Evolutionary conservation across 2,329 filamentous ascomycete genomes (phyloP), one percentile per base, ranked within the genome.

Genomic region (Diaporthe amygdali): DNA sequence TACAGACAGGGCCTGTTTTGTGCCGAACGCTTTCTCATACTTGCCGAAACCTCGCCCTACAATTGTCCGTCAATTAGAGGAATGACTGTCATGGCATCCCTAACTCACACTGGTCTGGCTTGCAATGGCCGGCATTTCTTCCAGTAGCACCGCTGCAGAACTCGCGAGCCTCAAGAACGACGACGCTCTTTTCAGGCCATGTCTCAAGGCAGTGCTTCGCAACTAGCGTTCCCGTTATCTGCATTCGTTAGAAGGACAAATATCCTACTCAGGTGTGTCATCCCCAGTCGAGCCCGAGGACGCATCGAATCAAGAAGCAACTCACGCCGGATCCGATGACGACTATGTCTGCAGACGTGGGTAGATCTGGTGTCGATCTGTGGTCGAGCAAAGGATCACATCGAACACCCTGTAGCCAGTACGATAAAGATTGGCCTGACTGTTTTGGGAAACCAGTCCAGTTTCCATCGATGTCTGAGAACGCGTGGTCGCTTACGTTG

Each of bases 91-190:
- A 22, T 5, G 2, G 8, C 2, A 5, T 0, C 4, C 10, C 9
- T 15, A 7, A 2, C 59, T 47, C 0, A 63, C 64, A 68, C 34
- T 68, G 66, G 6, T 68, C 66, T 27, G 66, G 66, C 22, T 68
- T 68, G 51, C 59, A 63, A 14, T 63, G 59, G 6, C 59, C 59
- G 4, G 68, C 68, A 49, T 70, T 70, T 2, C 73, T 34, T 5
- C 73, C 73, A 34, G 73, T 74, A 5, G 73, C 73, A n/a, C 73
- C 71, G 7, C 56, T 67, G 27, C 73, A 74, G 49, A 74, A 73
- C 34, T 74, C 73, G 5, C 73, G 71, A 5, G 73, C 71, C 69
- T 74, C 73, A 15, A 74, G 69, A 10, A 74, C 71, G 7, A 74
- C 71, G n/a, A 73, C 68, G 41, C 41, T 72, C 44, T 74, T 68